Conservation (phyloP, 176 grass and related monocot species). For the Ensete glaucum region DNA sequence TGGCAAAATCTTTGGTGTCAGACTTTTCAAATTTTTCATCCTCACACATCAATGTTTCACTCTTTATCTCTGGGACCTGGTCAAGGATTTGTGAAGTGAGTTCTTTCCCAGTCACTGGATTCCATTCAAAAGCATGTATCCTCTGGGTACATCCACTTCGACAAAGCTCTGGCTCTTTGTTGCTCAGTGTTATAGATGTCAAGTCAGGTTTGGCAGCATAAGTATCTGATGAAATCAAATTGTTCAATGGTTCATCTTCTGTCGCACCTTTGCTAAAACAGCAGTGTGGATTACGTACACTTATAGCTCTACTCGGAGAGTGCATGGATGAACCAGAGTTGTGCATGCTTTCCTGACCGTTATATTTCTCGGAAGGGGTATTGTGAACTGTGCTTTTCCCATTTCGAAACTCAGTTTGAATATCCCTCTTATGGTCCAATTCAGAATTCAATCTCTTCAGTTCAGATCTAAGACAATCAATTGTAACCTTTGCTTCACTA, state of each 20-base stretch:
- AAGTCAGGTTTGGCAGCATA: slow-evolving; percentile 29
- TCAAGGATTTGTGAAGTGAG: slow-evolving; percentile 30
- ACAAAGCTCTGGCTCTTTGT: slow-evolving; percentile 53
- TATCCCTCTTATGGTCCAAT: slow-evolving; percentile 42
- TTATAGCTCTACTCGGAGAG: background rate
- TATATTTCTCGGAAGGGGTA: slow-evolving; percentile 18
- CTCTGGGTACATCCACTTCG: slow-evolving; percentile 69
- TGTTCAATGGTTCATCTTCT: slow-evolving; percentile 24
- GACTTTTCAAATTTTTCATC: background rate
- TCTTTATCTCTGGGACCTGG: slow-evolving; percentile 24
- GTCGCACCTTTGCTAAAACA: slow-evolving; percentile 19
- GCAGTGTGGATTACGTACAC: background rate
- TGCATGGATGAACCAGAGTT: background rate
- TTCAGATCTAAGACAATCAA: slow-evolving; percentile 45
- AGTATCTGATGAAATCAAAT: slow-evolving; percentile 8
- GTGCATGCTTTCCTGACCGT: slow-evolving; percentile 15
- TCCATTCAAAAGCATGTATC: slow-evolving; percentile 62
- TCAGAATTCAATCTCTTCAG: slow-evolving; percentile 49
- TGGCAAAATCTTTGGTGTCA: background rate
- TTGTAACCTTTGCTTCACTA: slow-evolving; percentile 30
- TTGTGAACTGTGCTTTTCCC: slow-evolving; percentile 22
- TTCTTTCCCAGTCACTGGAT: slow-evolving; percentile 18
- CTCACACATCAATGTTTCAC: background rate
- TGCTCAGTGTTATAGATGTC: slow-evolving; percentile 37
- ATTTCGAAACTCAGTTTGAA: slow-evolving; percentile 12